A percentile compares a stretch with the other conserved stretches of the same genome.
phyloP scores from a whole-genome alignment of 257 asterid genomes.

The Solanum chmielewskii region DNA sequence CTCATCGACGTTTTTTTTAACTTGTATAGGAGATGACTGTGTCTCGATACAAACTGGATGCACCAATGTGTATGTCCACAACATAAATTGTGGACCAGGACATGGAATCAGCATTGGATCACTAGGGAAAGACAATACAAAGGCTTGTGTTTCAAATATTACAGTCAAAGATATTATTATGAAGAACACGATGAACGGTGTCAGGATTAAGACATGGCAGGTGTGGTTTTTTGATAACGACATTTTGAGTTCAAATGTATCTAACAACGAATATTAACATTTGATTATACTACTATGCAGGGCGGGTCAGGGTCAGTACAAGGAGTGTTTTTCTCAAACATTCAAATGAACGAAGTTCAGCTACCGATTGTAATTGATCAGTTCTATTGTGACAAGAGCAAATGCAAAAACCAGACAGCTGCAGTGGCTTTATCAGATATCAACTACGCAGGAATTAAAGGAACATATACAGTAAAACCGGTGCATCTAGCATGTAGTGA shows the following conservation, averaged over 20 bases:
- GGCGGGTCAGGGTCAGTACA: constrained; percentile 90
- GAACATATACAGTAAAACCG: constrained; percentile 88
- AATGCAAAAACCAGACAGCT: constrained; percentile 63
- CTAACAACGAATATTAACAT: neutral
- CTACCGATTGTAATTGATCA: constrained; percentile 83
- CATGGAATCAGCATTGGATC: constrained; percentile 97
- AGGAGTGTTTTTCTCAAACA: constrained; percentile 68
- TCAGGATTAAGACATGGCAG: constrained; percentile 86
- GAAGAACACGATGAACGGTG: constrained; percentile 70
- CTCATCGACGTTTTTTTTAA: neutral
- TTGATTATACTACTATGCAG: constrained; percentile 17
- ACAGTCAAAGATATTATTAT: constrained; percentile 53
- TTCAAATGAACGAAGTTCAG: constrained; percentile 72
- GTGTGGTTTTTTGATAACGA: constrained; percentile 9
- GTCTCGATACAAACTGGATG: constrained; percentile 87
- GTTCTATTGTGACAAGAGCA: constrained; percentile 67
- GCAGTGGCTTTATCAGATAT: constrained; percentile 84
- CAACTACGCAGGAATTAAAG: constrained; percentile 56
- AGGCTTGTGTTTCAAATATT: constrained; percentile 81
- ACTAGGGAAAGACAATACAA: constrained; percentile 64
- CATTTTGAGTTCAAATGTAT: neutral
- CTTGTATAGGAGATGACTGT: constrained; percentile 75
- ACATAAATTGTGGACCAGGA: constrained; percentile 81
- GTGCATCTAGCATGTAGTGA: constrained; percentile 92
- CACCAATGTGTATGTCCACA: constrained; percentile 52